phyloP scores from a whole-genome alignment of 2,329 filamentous ascomycete species.

The Geosmithia morbida region DNA sequence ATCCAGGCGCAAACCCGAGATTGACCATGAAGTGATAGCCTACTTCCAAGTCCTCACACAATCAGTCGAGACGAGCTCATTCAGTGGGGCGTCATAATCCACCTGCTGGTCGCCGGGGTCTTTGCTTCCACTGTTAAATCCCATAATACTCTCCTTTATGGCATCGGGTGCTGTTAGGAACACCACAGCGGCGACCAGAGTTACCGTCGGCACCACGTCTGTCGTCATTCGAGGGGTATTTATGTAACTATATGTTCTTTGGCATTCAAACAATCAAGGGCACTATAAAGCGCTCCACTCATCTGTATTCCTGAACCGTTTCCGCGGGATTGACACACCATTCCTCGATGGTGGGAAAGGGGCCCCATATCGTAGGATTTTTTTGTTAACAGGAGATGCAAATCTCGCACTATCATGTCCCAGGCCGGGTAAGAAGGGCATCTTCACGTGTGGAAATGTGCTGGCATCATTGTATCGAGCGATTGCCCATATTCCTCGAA shows the following conservation, averaged over 20 bases:
- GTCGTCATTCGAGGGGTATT: neutral
- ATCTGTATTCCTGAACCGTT: neutral
- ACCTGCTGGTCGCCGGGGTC: conserved; percentile 7
- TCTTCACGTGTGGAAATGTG: neutral
- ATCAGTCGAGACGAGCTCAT: conserved; percentile 36
- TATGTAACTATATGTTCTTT: neutral
- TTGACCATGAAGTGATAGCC: conserved; percentile 54
- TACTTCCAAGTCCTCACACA: conserved; percentile 31
- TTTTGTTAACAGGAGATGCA: neutral
- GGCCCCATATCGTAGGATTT: no score
- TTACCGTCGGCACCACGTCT: neutral
- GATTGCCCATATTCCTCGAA: neutral
- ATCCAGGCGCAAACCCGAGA: conserved; percentile 48
- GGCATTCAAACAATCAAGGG: neutral
- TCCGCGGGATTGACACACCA: no score
- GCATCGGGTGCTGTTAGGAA: neutral
- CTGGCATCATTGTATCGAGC: neutral
- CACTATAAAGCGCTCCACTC: neutral
- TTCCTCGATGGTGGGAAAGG: no score
- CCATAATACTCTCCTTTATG: neutral
- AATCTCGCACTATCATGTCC: neutral
- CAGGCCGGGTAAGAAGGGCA: neutral
- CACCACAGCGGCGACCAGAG: neutral
- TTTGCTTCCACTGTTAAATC: neutral
- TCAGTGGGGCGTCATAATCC: conserved; percentile 37